These are phyloP conservation scores for Leishmania lainsoni DNA, from an alignment of 208 protist genomes.

Conservation along the genomic window DNA sequence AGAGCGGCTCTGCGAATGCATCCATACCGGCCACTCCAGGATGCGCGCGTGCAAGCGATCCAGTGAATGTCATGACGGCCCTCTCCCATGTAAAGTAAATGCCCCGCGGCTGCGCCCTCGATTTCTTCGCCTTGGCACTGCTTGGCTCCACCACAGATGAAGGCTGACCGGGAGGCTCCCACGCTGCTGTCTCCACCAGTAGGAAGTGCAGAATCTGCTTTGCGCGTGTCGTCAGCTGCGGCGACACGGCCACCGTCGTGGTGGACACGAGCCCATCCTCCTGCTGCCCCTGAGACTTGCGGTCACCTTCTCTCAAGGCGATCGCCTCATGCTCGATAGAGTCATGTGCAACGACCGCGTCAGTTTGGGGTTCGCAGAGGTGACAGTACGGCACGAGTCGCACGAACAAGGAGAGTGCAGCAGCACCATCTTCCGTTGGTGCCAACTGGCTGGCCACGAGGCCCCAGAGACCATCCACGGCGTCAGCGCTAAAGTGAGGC, in stretches of 20 bases:
- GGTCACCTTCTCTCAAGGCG: neutral
- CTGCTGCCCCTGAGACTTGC: neutral
- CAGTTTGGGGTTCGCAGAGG: constrained; percentile 9
- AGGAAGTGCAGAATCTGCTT: constrained; percentile 56
- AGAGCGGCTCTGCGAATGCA: constrained; percentile 73
- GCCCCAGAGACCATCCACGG: constrained; percentile 57
- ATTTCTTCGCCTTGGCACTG: neutral
- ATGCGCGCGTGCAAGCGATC: constrained; percentile 39
- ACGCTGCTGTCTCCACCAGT: constrained; percentile 43
- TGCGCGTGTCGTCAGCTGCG: constrained; percentile 23
- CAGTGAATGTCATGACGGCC: constrained; percentile 37
- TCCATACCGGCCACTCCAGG: constrained; percentile 53
- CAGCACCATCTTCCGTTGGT: constrained; percentile 9
- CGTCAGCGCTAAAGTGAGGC: constrained; percentile 44
- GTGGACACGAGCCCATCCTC: neutral
- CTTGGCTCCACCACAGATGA: neutral
- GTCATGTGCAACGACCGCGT: neutral
- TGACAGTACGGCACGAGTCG: constrained; percentile 33
- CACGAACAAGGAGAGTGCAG: constrained; percentile 27
- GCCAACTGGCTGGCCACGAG: constrained; percentile 33
- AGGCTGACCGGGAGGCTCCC: constrained; percentile 25
- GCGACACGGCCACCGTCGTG: neutral
- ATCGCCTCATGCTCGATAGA: neutral
- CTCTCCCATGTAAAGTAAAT: constrained; percentile 35
- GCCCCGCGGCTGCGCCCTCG: constrained; percentile 1